These are phyloP conservation scores for Boletus bicolor DNA, from an alignment of 768 basidiomycete species.

Conservation along the genomic window DNA sequence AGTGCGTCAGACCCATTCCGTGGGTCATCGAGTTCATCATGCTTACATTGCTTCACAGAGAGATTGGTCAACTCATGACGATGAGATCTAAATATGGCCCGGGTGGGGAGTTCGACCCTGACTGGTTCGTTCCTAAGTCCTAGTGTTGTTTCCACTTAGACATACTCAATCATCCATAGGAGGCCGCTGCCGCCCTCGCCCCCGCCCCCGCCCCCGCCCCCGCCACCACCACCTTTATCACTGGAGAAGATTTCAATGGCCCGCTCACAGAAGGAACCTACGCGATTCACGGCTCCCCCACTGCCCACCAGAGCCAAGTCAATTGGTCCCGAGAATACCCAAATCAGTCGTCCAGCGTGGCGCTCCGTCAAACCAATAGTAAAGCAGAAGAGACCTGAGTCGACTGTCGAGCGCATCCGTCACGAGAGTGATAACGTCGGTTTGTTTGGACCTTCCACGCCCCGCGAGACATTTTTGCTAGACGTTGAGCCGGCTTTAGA, in stretches of 20 bases:
- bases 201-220: neutral
- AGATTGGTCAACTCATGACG: neutral
- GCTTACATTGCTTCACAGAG: neutral
- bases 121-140: neutral
- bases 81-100: neutral
- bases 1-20: neutral
- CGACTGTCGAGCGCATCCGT: too few relatives aligned
- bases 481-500: neutral
- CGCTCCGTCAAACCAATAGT: neutral
- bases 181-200: neutral
- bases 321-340: neutral
- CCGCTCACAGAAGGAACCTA: neutral
- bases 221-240: too few relatives aligned
- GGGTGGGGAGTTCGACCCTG: neutral
- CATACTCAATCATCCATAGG: neutral
- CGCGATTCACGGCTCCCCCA: neutral
- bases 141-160: neutral
- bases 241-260: neutral
- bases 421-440: neutral
- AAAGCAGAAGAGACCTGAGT: neutral
- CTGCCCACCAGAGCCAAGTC: neutral
- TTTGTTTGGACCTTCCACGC: neutral
- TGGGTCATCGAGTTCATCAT: neutral
- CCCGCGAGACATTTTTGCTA: neutral
- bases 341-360: neutral